Base-by-base conservation (phyloP, 345 rosid genomes). In the Populus alba region DNA sequence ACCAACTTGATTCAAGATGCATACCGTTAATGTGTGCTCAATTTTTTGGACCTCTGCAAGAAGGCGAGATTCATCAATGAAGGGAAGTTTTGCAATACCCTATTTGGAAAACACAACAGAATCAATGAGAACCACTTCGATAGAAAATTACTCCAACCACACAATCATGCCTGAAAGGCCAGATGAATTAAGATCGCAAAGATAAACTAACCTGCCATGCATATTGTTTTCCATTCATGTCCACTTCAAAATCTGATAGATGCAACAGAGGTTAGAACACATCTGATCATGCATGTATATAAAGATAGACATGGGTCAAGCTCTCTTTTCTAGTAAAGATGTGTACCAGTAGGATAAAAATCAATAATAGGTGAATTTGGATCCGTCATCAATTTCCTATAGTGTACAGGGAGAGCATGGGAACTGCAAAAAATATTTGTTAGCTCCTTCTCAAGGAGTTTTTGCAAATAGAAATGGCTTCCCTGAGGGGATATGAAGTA, bases 191-290 rank as follows among this genome's bases (percentile, higher is more conserved):
- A 80, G 59, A 38, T 70, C 38, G 78, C 22, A 62, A 79, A 78
- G 29, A 67, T 49, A 72, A 61, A 73, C 83, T 70, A 55, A 89
- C 98, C 97, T 94, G 99, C 99, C 99, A 94, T 7, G 93, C 69
- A 81, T 22, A 96, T 55, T 98, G 94, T 82, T 94, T 96, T 66
- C 99, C 99, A 80, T 90, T 87, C 95, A 94, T 94, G 86, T 96
- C 99, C 79, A 91, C 85, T 81, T 89, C 95, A 82, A 94, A 94
- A 83, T 96, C 97, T 94, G 88, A 63, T 62, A 79, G 80, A 87
- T 66, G 53, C 17, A 76, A n/a, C 43, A 80, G 80, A 70, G 76
- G 17, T 71, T 73, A 72, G 33, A 76, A 75, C 35, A 70, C 59
- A 73, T 63, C 75, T 72, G 68, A 47, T 31, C 25, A 81, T 49